These are phyloP conservation scores for Botrytis elliptica DNA, from an alignment of 2,329 filamentous ascomycete genomes.

Conservation along the genomic window DNA sequence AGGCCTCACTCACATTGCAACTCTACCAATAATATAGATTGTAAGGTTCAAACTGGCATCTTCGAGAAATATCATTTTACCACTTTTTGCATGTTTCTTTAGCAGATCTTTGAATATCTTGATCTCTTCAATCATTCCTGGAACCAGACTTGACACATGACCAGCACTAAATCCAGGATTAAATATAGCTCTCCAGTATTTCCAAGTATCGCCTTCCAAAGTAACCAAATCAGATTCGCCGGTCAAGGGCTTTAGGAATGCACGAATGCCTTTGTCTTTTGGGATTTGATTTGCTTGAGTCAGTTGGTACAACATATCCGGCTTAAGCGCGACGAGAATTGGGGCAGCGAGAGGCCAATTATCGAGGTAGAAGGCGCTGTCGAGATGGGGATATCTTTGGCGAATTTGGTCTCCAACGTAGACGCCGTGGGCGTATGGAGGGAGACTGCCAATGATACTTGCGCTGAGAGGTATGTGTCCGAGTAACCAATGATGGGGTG, in stretches of 20 bases:
- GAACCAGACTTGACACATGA: conserved; percentile 22
- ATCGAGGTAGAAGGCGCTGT: conserved; percentile 21
- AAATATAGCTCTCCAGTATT: conserved; percentile 22
- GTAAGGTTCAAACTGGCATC: background rate
- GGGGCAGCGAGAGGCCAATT: conserved; percentile 19
- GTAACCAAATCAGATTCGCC: conserved; percentile 9
- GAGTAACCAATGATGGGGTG: background rate
- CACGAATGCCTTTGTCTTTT: conserved; percentile 19
- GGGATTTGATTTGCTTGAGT: conserved; percentile 12
- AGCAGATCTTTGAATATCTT: conserved; percentile 18
- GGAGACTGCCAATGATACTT: background rate
- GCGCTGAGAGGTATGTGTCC: conserved; percentile 9
- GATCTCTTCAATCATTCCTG: conserved; percentile 23
- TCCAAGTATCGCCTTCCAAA: conserved; percentile 22
- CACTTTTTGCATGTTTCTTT: background rate
- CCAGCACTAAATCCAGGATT: conserved; percentile 25
- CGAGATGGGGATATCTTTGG: conserved; percentile 4
- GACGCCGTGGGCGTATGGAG: background rate
- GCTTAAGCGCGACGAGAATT: conserved; percentile 21
- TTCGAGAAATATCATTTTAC: background rate
- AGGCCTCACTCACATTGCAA: background rate
- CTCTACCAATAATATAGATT: conserved; percentile 4
- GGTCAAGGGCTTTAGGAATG: conserved; percentile 9
- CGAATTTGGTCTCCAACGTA: conserved; percentile 6
- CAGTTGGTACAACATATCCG: conserved; percentile 21